Percentiles rank a stretch among this genome's conserved stretches.
These are phyloP conservation scores for Pleurozium schreberi DNA, from an alignment of 225 moss, liverwort and hornwort species.

Conservation along the genomic window DNA sequence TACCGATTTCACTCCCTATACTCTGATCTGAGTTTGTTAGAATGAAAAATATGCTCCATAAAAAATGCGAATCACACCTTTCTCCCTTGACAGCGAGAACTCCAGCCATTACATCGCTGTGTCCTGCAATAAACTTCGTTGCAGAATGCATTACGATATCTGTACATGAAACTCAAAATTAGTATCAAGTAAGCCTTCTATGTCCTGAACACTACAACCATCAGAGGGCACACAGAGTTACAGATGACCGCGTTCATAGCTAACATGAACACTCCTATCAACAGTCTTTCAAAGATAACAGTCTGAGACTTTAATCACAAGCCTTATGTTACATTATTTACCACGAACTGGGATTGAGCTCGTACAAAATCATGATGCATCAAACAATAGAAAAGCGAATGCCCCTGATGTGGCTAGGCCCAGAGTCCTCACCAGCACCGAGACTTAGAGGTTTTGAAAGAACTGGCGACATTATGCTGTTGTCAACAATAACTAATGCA, in stretches of 20 bases:
- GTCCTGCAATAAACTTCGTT: conserved; percentile 88
- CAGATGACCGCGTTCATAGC: neutral
- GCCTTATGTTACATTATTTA: too few relatives aligned
- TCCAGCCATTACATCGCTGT: conserved; percentile 94
- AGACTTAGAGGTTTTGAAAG: conserved; percentile 72
- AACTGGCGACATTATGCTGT: conserved; percentile 92
- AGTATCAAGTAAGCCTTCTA: neutral
- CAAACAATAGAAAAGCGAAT: neutral
- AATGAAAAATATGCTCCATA: neutral
- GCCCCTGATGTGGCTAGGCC: neutral
- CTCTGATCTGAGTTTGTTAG: neutral
- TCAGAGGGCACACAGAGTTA: neutral
- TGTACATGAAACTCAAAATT: conserved; percentile 7
- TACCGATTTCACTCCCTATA: neutral
- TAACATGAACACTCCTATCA: neutral
- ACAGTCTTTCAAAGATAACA: neutral
- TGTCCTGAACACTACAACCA: neutral
- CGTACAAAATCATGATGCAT: neutral
- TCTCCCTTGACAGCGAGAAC: conserved; percentile 85
- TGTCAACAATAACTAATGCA: conserved; percentile 76
- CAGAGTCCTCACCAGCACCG: conserved; percentile 59
- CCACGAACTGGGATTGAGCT: neutral
- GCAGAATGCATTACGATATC: conserved; percentile 95
- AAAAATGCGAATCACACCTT: conserved; percentile 24
- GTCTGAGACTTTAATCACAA: neutral